Evolutionary conservation across 495 filamentous ascomycete genomes (phyloP).

Genomic region (Penicillium paradoxum): DNA sequence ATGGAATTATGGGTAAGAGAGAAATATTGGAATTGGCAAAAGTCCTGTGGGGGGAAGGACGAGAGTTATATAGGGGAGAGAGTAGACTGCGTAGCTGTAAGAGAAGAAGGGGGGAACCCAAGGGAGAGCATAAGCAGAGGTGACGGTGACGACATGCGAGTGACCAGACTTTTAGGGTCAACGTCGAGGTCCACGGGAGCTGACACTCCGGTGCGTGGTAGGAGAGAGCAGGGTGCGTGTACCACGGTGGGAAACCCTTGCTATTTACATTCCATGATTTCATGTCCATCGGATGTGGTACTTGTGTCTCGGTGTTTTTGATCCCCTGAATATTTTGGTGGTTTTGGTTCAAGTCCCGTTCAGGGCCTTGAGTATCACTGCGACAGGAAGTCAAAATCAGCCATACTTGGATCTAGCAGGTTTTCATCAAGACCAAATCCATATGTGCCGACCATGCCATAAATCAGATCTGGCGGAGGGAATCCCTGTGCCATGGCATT

Average conservation of each 20-base stretch:
- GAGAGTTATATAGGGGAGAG: constrained; percentile 8
- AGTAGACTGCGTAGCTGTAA: too few relatives aligned
- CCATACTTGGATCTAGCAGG: constrained; percentile 44
- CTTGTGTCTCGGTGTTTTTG: background rate
- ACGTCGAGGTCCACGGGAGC: constrained; percentile 6
- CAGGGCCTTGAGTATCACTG: constrained; percentile 13
- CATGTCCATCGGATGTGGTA: background rate
- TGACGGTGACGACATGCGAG: constrained; percentile 26
- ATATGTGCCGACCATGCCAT: constrained; percentile 47
- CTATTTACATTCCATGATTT: constrained; percentile 15
- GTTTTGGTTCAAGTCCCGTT: background rate
- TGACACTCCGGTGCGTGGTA: constrained; percentile 14
- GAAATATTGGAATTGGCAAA: constrained; percentile 1
- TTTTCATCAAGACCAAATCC: constrained; percentile 47
- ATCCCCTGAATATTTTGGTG: background rate
- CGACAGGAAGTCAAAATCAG: constrained; percentile 43
- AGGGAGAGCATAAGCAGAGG: constrained; percentile 22
- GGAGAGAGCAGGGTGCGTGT: constrained; percentile 18
- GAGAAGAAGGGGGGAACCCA: constrained; percentile 16
- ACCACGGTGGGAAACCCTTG: background rate
- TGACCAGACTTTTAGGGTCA: constrained; percentile 5
- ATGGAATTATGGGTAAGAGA: background rate
- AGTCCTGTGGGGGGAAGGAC: background rate
- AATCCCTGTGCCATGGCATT: constrained; percentile 47
- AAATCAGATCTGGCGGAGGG: constrained; percentile 45